Percentiles rank a stretch among this genome's conserved stretches.
phyloP scores from a whole-genome alignment of 352 stramenopile genomes.

The Thalassiosira delicatula region DNA sequence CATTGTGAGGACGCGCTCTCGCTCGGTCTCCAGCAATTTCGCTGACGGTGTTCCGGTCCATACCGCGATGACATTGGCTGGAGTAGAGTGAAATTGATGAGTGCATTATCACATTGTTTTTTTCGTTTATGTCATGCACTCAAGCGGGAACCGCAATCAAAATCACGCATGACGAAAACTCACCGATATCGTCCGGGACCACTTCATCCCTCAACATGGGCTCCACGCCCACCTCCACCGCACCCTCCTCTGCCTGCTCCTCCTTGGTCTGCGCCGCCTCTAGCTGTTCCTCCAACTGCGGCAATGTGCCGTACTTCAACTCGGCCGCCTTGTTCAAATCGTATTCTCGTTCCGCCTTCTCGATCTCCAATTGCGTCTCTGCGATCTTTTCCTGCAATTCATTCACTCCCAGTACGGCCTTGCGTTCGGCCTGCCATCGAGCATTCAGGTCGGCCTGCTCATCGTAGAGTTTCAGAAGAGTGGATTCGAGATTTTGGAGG shows the following conservation, averaged over 20 bases:
- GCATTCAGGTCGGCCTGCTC: conserved; percentile 86
- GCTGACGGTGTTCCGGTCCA: conserved; percentile 80
- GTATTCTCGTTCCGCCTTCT: conserved; percentile 92
- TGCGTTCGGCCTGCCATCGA: conserved; percentile 85
- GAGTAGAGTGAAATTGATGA: too few species aligned
- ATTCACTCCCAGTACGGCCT: conserved; percentile 87
- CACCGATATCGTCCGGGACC: conserved; percentile 91
- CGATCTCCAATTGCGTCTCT: conserved; percentile 92
- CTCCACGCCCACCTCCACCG: conserved; percentile 37
- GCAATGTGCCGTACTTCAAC: conserved; percentile 95
- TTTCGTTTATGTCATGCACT: too few species aligned
- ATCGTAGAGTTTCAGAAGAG: conserved; percentile 74
- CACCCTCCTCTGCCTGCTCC: conserved; percentile 32
- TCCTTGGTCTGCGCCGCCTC: too few species aligned
- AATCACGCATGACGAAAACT: too few species aligned
- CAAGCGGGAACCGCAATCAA: too few species aligned
- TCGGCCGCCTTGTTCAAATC: conserved; percentile 94
- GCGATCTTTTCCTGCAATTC: conserved; percentile 91
- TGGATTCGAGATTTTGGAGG: too few species aligned
- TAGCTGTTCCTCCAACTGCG: too few species aligned
- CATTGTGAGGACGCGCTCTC: conserved; percentile 91
- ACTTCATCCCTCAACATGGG: conserved; percentile 88
- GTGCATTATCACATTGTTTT: too few species aligned
- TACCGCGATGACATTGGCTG: too few species aligned
- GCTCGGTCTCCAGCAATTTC: conserved; percentile 86